Percentiles rank a stretch among this genome's conserved stretches.
Evolutionary conservation across 2,329 filamentous ascomycete species (phyloP).

Genomic region (Claviceps cyperi): DNA sequence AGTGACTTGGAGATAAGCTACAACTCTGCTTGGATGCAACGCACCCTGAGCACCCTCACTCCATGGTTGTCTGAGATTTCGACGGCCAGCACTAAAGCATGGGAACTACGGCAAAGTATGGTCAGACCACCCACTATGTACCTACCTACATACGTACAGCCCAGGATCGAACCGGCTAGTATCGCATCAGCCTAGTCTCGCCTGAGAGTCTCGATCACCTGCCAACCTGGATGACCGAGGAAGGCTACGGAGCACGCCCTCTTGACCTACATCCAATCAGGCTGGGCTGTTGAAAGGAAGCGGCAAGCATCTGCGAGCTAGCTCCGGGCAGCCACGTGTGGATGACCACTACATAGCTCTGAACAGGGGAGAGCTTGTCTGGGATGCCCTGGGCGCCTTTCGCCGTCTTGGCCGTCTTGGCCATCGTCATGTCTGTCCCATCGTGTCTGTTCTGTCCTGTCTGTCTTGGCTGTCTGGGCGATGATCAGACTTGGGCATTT

Average conservation of each 20-base stretch:
- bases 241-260: not conserved
- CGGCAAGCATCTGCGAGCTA: conserved; percentile 6
- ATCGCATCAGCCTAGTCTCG: not conserved
- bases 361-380: not conserved
- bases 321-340: conserved; percentile 11
- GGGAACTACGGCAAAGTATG: not conserved
- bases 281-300: not conserved
- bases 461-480: not conserved
- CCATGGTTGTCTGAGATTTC: not conserved
- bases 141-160: too few species aligned
- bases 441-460: too few species aligned
- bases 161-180: not conserved
- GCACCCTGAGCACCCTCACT: too few species aligned
- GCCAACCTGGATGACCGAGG: not conserved
- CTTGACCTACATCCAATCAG: not conserved
- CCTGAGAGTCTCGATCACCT: not conserved
- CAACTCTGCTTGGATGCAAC: not conserved
- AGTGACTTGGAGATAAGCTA: not conserved
- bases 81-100: not conserved
- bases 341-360: not conserved
- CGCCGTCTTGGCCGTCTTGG: too few species aligned
- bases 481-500: not conserved
- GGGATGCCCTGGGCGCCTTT: too few species aligned
- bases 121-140: not conserved
- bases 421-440: too few species aligned